A percentile compares a stretch with the other conserved stretches of the same genome.
These are phyloP conservation scores for Xerocomellus dryophilus DNA, from an alignment of 768 basidiomycete genomes.

Conservation along the genomic window DNA sequence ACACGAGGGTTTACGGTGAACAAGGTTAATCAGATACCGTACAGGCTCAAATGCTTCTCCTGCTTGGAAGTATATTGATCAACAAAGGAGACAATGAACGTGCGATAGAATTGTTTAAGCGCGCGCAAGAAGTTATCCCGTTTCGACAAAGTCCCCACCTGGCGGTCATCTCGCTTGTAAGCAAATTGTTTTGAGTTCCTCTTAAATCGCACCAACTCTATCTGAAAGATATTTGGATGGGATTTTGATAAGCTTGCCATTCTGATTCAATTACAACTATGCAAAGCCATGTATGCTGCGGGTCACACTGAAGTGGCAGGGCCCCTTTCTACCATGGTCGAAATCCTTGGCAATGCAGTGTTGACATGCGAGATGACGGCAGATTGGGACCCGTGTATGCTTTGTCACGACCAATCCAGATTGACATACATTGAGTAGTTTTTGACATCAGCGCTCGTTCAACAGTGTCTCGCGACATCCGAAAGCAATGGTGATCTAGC, in stretches of 20 bases:
- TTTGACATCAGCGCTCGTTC: neutral
- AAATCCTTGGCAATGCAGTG: neutral
- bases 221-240: constrained; percentile 7
- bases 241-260: neutral
- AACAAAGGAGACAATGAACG: neutral
- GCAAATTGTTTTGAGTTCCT: neutral
- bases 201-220: neutral
- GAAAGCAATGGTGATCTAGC: neutral
- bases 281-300: neutral
- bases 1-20: rapidly evolving
- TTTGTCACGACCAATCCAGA: too few species aligned
- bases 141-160: neutral
- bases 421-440: too few species aligned
- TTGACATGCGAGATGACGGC: neutral
- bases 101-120: neutral
- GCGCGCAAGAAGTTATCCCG: neutral
- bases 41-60: constrained; percentile 8
- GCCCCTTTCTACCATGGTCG: neutral
- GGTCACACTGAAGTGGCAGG: neutral
- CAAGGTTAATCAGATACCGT: neutral
- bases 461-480: neutral
- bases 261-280: neutral
- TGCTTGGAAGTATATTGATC: neutral
- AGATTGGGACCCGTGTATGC: neutral
- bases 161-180: constrained; percentile 7